Evolutionary conservation across 78 protist genomes (phyloP).

Genomic region (Blattamonas nauphoetae): DNA sequence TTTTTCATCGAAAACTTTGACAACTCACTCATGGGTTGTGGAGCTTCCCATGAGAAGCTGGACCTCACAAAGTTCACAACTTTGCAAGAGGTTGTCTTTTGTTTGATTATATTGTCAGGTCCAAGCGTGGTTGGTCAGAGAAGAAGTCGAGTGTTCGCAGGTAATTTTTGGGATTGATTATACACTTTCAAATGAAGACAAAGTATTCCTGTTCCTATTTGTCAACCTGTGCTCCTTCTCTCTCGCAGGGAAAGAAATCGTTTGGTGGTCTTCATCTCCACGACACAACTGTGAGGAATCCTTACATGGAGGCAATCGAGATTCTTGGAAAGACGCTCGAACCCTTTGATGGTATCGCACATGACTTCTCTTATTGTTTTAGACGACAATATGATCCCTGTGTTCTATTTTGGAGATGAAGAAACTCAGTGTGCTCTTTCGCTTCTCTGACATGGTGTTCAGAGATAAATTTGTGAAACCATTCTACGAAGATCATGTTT

Average conservation of each 20-base stretch:
- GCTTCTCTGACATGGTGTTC: neutral
- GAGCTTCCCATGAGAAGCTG: no score
- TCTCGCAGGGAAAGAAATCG: neutral
- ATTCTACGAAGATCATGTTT: neutral
- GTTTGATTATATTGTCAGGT: no score
- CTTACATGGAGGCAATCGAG: neutral
- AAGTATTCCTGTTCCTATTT: neutral
- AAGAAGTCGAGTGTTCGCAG: slow-evolving; percentile 1
- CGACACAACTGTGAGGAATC: neutral
- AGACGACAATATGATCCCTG: neutral
- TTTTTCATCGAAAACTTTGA: no score
- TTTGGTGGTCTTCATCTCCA: neutral
- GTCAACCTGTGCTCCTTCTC: neutral
- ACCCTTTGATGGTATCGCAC: neutral
- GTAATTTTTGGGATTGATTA: neutral
- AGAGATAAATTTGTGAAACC: neutral
- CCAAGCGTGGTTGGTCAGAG: no score
- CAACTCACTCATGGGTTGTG: no score
- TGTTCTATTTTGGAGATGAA: neutral
- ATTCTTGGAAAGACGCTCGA: neutral
- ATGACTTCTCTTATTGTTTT: neutral
- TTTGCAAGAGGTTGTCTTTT: no score
- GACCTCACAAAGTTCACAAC: no score
- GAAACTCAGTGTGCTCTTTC: neutral
- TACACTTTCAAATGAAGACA: neutral